These are phyloP conservation scores for Rosa hybrid DNA, from an alignment of 331 rosid species.

Conservation along the genomic window DNA sequence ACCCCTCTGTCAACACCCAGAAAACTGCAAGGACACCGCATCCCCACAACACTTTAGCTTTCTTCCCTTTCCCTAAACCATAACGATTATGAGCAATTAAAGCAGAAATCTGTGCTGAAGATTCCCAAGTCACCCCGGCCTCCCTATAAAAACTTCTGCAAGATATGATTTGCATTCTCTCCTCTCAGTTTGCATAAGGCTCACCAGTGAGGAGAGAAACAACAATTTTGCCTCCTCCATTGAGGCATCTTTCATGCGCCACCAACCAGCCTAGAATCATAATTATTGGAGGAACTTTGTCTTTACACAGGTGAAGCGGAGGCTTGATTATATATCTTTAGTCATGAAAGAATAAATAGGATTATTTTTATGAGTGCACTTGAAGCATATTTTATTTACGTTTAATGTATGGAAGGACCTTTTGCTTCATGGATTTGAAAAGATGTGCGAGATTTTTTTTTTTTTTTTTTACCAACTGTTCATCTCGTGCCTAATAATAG, in stretches of 20 bases:
- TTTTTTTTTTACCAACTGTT: background rate
- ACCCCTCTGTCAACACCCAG: background rate
- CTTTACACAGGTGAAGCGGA: background rate
- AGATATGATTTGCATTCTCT: background rate
- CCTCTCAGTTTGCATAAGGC: too few relatives aligned
- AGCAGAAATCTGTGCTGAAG: background rate
- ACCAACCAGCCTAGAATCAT: background rate
- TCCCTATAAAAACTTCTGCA: background rate
- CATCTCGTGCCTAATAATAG: background rate
- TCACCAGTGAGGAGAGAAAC: too few relatives aligned
- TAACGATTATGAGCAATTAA: background rate
- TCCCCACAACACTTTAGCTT: background rate
- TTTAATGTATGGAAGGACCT: background rate
- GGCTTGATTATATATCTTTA: background rate
- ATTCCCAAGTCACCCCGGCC: background rate
- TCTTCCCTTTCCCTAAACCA: background rate
- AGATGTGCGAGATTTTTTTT: too few relatives aligned
- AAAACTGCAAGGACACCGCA: background rate
- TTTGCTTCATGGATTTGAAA: background rate
- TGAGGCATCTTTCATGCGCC: too few relatives aligned
- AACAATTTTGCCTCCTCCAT: too few relatives aligned
- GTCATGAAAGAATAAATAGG: background rate
- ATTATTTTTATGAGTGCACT: background rate
- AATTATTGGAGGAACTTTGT: background rate
- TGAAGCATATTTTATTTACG: background rate